Percentiles rank a stretch among this genome's conserved stretches.
Conservation (phyloP, 257 asterid species). For the Solanum etuberosum region DNA sequence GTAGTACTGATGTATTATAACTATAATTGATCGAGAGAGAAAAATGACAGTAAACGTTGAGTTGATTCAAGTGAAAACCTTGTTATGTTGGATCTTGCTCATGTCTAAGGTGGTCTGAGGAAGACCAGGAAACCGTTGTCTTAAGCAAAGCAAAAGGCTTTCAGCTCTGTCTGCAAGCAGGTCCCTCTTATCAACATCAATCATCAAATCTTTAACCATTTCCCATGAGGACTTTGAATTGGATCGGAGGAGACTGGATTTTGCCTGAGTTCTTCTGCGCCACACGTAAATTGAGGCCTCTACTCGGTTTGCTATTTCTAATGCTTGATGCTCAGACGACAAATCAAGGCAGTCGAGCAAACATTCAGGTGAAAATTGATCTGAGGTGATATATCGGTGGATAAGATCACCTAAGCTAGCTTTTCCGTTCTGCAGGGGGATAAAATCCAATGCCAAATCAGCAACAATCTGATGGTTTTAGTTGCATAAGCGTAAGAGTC, state of each 20-base stretch:
- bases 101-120: constrained; percentile 75
- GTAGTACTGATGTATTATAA: background rate
- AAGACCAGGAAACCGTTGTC: constrained; percentile 64
- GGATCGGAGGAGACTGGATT: background rate
- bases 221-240: constrained; percentile 72
- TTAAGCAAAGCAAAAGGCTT: constrained; percentile 55
- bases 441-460: background rate
- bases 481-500: background rate
- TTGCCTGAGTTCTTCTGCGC: constrained; percentile 37
- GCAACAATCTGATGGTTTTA: background rate
- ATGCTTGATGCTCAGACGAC: constrained; percentile 64
- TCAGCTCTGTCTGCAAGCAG: constrained; percentile 57
- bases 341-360: constrained; percentile 68
- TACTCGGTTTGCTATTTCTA: constrained; percentile 57
- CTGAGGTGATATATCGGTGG: constrained; percentile 44
- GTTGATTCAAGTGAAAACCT: constrained; percentile 26
- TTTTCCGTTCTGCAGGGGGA: constrained; percentile 43
- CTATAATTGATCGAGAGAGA: background rate
- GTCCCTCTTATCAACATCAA: constrained; percentile 52
- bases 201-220: constrained; percentile 57
- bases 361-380: constrained; percentile 61
- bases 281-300: constrained; percentile 57
- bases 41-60: background rate
- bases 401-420: constrained; percentile 61
- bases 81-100: constrained; percentile 72